These are phyloP conservation scores for Naganishia sp. DNA, from an alignment of 1,284 basidiomycete genomes.

Conservation along the genomic window DNA sequence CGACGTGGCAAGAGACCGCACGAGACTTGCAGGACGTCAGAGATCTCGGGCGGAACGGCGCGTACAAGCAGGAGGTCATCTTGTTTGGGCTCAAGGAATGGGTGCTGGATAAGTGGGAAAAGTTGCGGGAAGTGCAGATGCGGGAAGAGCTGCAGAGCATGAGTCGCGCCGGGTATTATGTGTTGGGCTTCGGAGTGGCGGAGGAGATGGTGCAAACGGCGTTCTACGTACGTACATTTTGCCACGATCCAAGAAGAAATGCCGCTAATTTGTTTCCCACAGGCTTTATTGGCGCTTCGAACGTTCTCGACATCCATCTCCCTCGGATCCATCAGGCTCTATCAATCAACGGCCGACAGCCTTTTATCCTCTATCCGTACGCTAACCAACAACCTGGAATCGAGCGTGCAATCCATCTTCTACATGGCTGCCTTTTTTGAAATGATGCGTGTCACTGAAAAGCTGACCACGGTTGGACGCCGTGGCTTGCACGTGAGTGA, in stretches of 20 bases:
- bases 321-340: conserved; percentile 72
- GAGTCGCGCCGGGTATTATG: conserved; percentile 17
- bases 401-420: conserved; percentile 76
- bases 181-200: conserved; percentile 33
- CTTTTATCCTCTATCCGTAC: conserved; percentile 65
- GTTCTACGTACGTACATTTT: conserved; percentile 39
- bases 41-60: conserved; percentile 68
- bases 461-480: conserved; percentile 59
- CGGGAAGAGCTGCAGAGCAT: conserved; percentile 21
- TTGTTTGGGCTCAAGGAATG: conserved; percentile 78
- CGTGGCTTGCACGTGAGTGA: conserved; percentile 54
- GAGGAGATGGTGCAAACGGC: conserved; percentile 34
- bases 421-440: conserved; percentile 77
- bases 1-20: conserved; percentile 53
- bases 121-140: conserved; percentile 26
- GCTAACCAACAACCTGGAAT: conserved; percentile 63
- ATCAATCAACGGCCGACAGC: conserved; percentile 71
- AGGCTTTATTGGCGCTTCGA: conserved; percentile 68
- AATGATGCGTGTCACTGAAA: conserved; percentile 67
- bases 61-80: conserved; percentile 70
- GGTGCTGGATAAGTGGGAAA: conserved; percentile 72
- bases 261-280: not conserved
- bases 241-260: not conserved
- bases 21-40: conserved; percentile 55
- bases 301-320: conserved; percentile 63